Conservation (phyloP, 2,329 filamentous ascomycete species). For the Tolypocladium amazonense region DNA sequence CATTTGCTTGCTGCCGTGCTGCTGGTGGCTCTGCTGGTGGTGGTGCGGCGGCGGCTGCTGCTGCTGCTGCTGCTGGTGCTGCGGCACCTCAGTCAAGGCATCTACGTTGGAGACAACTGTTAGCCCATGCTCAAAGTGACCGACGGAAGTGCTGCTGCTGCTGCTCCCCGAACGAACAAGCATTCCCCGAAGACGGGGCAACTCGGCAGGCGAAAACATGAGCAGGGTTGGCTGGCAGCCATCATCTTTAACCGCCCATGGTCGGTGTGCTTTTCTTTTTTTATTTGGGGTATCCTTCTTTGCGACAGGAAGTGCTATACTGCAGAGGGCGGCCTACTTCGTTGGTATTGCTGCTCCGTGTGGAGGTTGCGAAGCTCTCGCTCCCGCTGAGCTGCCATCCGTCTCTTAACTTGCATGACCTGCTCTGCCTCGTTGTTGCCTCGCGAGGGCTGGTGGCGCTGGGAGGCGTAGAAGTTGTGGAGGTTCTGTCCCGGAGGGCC, state of each 20-base stretch:
- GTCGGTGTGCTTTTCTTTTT: slow-evolving; percentile 25
- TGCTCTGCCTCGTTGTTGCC: slow-evolving; percentile 87
- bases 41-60: neutral
- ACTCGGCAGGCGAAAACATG: slow-evolving; percentile 1
- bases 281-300: slow-evolving; percentile 23
- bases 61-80: slow-evolving; percentile 1
- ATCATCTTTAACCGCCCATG: slow-evolving; percentile 9
- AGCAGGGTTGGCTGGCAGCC: slow-evolving; percentile 3
- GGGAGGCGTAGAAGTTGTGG: slow-evolving; percentile 88
- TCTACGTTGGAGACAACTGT: slow-evolving; percentile 33
- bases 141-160: neutral
- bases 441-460: slow-evolving; percentile 81
- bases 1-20: slow-evolving; percentile 59
- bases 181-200: neutral
- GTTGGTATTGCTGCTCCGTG: slow-evolving; percentile 99
- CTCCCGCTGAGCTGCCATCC: slow-evolving; percentile 98
- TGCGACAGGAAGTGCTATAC: slow-evolving; percentile 46
- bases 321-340: slow-evolving; percentile 84
- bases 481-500: slow-evolving; percentile 59
- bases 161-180: slow-evolving; percentile 2
- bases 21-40: neutral
- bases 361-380: slow-evolving; percentile 99
- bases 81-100: slow-evolving; percentile 35
- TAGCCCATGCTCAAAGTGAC: slow-evolving; percentile 23
- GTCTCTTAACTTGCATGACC: slow-evolving; percentile 97